phyloP scores from a whole-genome alignment of 169 alveolate genomes.

The Hepatocystis sp. region DNA sequence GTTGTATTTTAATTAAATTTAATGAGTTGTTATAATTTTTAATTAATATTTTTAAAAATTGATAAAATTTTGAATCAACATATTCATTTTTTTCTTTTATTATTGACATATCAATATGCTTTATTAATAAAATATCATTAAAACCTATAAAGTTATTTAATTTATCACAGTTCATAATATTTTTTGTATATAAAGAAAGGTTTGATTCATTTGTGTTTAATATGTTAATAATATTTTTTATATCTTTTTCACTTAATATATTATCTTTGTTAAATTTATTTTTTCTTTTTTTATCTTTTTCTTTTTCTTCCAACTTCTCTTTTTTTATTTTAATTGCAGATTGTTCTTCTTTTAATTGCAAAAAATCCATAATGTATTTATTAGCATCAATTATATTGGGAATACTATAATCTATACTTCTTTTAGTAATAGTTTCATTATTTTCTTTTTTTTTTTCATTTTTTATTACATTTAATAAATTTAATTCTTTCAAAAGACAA shows the following conservation, averaged over 20 bases:
- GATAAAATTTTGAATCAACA: neutral
- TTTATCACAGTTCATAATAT: conserved; percentile 34
- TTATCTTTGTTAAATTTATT: neutral
- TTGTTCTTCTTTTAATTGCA: conserved; percentile 51
- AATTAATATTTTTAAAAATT: conserved; percentile 38
- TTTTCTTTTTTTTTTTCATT: conserved; percentile 26
- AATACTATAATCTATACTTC: conserved; percentile 8
- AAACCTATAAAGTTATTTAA: conserved; percentile 16
- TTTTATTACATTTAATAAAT: conserved; percentile 44
- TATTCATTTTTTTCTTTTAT: neutral
- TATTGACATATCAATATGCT: conserved; percentile 24
- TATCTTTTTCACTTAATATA: conserved; percentile 46
- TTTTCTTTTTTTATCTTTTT: conserved; percentile 4
- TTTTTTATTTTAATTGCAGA: conserved; percentile 16
- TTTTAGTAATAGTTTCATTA: neutral
- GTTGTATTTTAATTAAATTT: conserved; percentile 56
- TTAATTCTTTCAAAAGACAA: conserved; percentile 62
- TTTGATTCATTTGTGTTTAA: conserved; percentile 34
- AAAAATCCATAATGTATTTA: conserved; percentile 26
- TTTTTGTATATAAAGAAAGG: conserved; percentile 42
- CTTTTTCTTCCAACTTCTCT: conserved; percentile 1
- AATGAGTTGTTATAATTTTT: conserved; percentile 37
- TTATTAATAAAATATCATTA: conserved; percentile 14
- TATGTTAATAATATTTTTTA: conserved; percentile 20
- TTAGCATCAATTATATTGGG: conserved; percentile 50